Evolutionary conservation across 2,329 filamentous ascomycete genomes (phyloP).

Genomic region (Chlorencoelia australis): DNA sequence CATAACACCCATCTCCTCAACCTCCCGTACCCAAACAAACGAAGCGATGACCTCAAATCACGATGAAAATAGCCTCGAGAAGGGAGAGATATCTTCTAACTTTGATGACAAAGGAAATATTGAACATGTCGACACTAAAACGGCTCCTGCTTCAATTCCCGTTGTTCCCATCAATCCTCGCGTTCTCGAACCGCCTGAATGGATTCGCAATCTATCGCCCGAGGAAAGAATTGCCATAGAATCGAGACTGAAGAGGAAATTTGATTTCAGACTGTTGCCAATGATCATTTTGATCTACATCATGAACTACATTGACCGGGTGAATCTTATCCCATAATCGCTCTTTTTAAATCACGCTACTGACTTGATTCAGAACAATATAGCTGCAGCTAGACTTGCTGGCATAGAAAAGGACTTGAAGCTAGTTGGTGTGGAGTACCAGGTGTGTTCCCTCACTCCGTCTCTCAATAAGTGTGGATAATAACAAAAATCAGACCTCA

Average conservation of each 20-base stretch:
- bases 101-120: no score
- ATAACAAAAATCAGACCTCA: constrained; percentile 26
- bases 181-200: no score
- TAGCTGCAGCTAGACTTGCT: constrained; percentile 43
- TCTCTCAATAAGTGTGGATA: constrained; percentile 2
- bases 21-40: no score
- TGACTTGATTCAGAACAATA: constrained; percentile 40
- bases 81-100: no score
- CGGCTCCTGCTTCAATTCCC: no score
- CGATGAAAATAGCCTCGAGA: no score
- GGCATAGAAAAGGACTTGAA: constrained; percentile 36
- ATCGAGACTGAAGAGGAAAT: constrained; percentile 48
- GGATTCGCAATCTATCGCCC: constrained; percentile 36
- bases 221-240: constrained; percentile 44
- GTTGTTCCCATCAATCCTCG: no score
- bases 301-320: constrained; percentile 54
- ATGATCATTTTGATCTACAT: constrained; percentile 63
- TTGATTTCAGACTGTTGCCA: constrained; percentile 55
- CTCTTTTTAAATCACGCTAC: no score
- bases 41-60: no score
- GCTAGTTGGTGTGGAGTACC: constrained; percentile 32
- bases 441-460: constrained; percentile 21
- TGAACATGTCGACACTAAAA: no score
- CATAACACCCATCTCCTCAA: no score
- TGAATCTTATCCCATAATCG: no score